These are phyloP conservation scores for Fusarium sp. DNA, from an alignment of 2,329 filamentous ascomycete species.

Conservation along the genomic window DNA sequence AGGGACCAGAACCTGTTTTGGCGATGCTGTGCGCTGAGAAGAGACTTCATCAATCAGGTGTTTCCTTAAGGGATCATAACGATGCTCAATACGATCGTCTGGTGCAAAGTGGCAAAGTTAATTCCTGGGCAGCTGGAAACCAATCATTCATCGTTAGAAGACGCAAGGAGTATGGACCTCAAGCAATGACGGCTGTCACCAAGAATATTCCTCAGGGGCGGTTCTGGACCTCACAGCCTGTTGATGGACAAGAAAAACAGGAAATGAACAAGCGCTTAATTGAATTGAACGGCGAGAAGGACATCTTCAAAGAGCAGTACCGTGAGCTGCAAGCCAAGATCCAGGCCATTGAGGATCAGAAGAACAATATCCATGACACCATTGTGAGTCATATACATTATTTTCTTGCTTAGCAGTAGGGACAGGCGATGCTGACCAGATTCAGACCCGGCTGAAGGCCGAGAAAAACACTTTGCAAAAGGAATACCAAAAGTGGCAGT, in stretches of 20 bases:
- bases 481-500: conserved; percentile 72
- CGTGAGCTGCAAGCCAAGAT: conserved; percentile 55
- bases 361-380: conserved; percentile 55
- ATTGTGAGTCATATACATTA: conserved; percentile 51
- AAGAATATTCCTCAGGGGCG: conserved; percentile 69
- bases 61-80: conserved; percentile 71
- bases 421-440: conserved; percentile 34
- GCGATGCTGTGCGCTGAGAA: conserved; percentile 87
- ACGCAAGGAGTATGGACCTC: conserved; percentile 82
- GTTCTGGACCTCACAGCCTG: conserved; percentile 82
- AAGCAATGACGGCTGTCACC: conserved; percentile 77
- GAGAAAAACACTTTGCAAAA: conserved; percentile 78
- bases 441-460: conserved; percentile 62
- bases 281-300: conserved; percentile 56
- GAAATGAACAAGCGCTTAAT: conserved; percentile 67
- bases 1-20: conserved; percentile 84
- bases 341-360: conserved; percentile 58
- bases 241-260: conserved; percentile 74
- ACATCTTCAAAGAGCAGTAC: conserved; percentile 52
- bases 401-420: neutral
- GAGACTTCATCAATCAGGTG: conserved; percentile 75
- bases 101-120: conserved; percentile 67
- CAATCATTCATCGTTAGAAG: conserved; percentile 74
- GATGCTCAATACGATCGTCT: conserved; percentile 78
- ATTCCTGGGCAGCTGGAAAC: conserved; percentile 76